A percentile compares a stretch with the other conserved stretches of the same genome.
phyloP scores from a whole-genome alignment of 352 stramenopile species.

The Phytophthora idaei region DNA sequence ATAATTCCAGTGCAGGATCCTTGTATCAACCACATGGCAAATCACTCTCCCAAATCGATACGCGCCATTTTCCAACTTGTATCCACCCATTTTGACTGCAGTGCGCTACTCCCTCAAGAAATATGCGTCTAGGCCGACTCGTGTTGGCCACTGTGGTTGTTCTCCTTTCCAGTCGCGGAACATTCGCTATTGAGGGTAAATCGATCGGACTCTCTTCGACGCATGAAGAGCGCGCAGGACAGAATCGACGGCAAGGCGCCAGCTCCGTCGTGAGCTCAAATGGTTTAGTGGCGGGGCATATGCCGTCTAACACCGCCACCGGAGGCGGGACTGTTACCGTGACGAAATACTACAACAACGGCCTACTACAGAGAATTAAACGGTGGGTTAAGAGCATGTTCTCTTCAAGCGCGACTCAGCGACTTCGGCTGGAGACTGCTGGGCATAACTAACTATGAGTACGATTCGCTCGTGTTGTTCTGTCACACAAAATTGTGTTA shows the following conservation, averaged over 20 bases:
- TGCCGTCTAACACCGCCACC: constrained; percentile 4
- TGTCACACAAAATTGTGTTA: too few relatives aligned
- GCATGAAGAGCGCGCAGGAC: constrained; percentile 5
- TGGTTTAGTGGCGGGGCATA: constrained; percentile 2
- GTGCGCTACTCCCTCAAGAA: background rate
- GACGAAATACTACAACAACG: constrained; percentile 25
- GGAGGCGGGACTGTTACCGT: constrained; percentile 21
- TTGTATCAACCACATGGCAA: constrained; percentile 13
- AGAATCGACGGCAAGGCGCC: constrained; percentile 1
- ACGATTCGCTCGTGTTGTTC: too few relatives aligned
- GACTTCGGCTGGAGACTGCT: background rate
- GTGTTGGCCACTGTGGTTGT: constrained; percentile 3
- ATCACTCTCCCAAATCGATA: background rate
- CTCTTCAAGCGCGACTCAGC: constrained; percentile 2
- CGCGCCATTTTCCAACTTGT: constrained; percentile 6
- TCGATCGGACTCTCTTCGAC: background rate
- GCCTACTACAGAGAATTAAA: constrained; percentile 17
- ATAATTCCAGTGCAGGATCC: background rate
- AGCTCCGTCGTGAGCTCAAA: background rate
- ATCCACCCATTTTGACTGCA: background rate
- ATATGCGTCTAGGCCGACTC: constrained; percentile 9
- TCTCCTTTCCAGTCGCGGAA: background rate
- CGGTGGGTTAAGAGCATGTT: constrained; percentile 15
- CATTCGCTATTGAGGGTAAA: background rate
- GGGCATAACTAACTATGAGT: too few relatives aligned